phyloP scores from a whole-genome alignment of 2,329 filamentous ascomycete species.

The Aspergillus fumigatiaffinis region DNA sequence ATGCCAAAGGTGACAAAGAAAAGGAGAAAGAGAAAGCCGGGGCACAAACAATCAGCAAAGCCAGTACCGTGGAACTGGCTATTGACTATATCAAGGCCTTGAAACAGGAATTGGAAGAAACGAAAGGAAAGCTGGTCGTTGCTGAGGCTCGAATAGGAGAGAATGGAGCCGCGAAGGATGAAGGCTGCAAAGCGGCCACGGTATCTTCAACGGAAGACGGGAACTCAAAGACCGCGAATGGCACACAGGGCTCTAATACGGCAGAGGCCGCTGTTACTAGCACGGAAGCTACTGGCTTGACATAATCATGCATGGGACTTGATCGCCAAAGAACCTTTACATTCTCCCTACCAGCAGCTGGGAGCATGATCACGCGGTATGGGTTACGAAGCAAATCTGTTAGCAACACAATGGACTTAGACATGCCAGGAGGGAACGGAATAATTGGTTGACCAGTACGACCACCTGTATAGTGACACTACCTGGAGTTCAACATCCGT shows the following conservation, averaged over 20 bases:
- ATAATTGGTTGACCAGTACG: background rate
- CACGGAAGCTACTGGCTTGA: background rate
- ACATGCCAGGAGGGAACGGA: background rate
- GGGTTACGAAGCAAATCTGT: conserved; percentile 7
- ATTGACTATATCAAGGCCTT: conserved; percentile 91
- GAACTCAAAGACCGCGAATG: background rate
- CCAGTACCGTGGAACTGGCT: conserved; percentile 93
- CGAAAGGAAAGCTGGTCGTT: conserved; percentile 59
- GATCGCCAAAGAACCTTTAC: background rate
- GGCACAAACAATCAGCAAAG: conserved; percentile 75
- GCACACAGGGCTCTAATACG: background rate
- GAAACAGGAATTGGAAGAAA: conserved; percentile 66
- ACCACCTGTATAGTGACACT: background rate
- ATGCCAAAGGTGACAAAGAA: conserved; percentile 35
- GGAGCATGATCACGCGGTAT: conserved; percentile 4
- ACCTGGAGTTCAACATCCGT: background rate
- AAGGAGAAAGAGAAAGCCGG: conserved; percentile 48
- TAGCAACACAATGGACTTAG: background rate
- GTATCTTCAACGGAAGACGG: background rate
- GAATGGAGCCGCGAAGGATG: conserved; percentile 1
- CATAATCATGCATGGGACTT: background rate
- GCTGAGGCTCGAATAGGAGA: conserved; percentile 58
- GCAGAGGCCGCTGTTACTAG: background rate
- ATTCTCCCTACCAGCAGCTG: background rate
- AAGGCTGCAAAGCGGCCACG: background rate